Conservation (phyloP, 2,329 filamentous ascomycete species). For the Teratosphaeria zuluensis region DNA sequence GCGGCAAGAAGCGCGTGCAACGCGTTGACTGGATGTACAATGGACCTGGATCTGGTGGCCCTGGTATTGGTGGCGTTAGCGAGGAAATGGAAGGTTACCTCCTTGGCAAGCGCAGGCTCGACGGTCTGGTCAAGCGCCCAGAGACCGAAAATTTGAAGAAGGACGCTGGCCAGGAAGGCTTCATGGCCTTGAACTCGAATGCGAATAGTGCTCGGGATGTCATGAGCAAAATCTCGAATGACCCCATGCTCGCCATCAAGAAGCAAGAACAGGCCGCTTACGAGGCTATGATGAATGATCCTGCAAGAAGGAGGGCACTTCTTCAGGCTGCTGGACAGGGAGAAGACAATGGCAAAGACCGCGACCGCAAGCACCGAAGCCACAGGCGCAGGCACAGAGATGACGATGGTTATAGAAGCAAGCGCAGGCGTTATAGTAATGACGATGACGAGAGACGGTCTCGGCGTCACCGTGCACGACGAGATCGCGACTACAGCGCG, state of each 20-base stretch:
- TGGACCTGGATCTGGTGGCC: conserved; percentile 67
- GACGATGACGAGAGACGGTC: conserved; percentile 24
- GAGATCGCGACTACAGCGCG: conserved; percentile 12
- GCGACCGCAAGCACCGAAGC: conserved; percentile 19
- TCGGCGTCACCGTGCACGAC: conserved; percentile 21
- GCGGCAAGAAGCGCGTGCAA: conserved; percentile 67
- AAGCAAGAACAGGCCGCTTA: conserved; percentile 56
- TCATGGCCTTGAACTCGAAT: conserved; percentile 47
- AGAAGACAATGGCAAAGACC: conserved; percentile 16
- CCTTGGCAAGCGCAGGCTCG: conserved; percentile 84
- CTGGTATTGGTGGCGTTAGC: conserved; percentile 52
- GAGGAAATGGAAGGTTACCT: conserved; percentile 94
- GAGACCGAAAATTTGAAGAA: conserved; percentile 77
- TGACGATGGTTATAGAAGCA: conserved; percentile 22
- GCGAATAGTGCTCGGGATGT: conserved; percentile 71
- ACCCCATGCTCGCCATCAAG: conserved; percentile 89
- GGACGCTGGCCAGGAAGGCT: conserved; percentile 37
- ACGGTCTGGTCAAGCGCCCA: conserved; percentile 72
- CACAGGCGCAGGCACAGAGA: conserved; percentile 16
- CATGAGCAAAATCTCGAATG: conserved; percentile 76
- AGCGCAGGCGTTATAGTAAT: conserved; percentile 25
- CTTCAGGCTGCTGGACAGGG: conserved; percentile 40
- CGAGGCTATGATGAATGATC: conserved; percentile 65
- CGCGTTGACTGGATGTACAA: conserved; percentile 98
- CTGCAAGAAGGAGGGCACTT: conserved; percentile 56